These are phyloP conservation scores for Sphagnum fallax DNA, from an alignment of 228 moss, liverwort and hornwort species.

Conservation along the genomic window DNA sequence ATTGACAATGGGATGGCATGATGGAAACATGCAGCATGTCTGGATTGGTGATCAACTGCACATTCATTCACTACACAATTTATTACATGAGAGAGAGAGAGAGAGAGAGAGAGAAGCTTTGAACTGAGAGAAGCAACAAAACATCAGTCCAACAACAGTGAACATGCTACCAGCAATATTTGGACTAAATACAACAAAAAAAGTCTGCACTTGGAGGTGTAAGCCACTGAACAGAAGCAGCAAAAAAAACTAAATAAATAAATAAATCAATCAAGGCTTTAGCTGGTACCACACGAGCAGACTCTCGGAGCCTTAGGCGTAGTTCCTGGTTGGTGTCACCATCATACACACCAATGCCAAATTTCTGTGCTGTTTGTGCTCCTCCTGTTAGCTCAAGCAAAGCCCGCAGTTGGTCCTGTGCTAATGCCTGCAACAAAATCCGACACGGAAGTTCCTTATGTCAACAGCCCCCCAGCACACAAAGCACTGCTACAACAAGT, in stretches of 20 bases:
- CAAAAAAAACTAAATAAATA: too few relatives aligned
- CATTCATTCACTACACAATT: neutral
- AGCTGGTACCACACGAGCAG: constrained; percentile 60
- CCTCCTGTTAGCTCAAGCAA: constrained; percentile 47
- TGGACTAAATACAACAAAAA: too few relatives aligned
- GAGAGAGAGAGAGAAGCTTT: too few relatives aligned
- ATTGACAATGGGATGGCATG: constrained; percentile 86
- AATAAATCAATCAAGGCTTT: too few relatives aligned
- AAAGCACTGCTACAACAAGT: neutral
- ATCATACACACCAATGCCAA: constrained; percentile 75
- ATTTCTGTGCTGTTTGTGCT: constrained; percentile 15
- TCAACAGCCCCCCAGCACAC: neutral
- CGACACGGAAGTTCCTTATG: neutral
- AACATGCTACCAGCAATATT: too few relatives aligned
- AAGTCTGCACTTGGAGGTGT: too few relatives aligned
- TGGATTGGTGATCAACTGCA: constrained; percentile 87
- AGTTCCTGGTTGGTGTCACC: constrained; percentile 78
- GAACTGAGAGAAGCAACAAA: neutral
- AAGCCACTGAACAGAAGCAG: too few relatives aligned
- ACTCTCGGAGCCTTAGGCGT: constrained; percentile 61
- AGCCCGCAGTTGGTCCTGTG: constrained; percentile 81
- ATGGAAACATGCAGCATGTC: constrained; percentile 94
- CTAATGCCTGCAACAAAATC: constrained; percentile 58
- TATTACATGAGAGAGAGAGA: too few relatives aligned
- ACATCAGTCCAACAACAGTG: neutral